Base-by-base conservation (phyloP, 208 protist genomes). In the Crithidia brevicula region DNA sequence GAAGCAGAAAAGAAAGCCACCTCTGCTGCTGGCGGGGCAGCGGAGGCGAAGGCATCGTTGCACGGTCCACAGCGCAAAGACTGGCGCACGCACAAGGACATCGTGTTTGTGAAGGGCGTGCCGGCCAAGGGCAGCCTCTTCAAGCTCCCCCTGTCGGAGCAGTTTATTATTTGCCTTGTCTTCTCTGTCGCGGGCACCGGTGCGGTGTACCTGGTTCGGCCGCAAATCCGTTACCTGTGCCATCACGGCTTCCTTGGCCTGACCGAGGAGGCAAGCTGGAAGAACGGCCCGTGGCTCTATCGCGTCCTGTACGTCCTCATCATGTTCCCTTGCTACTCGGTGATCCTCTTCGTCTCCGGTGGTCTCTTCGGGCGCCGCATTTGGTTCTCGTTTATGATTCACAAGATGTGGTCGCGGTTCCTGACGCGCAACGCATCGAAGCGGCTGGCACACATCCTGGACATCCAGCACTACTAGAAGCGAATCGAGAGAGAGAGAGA, bases 341-440 rank as follows among this genome's bases (percentile, higher is more conserved):
- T 86, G 28, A 80, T 95, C 38, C 77, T 95, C 8, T 88, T 92
- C 65, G n/a, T 78, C 45, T 79, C 83, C 53, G 89, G 85, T 25
- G 75, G 77, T n/a, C 23, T 89, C 53, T 95, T 95, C 72, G 86
- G 86, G 8, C 76, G 89, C 23, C 84, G 89, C 16, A 77, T 95
- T 10, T 95, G 89, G 89, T 95, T 95, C 58, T 88, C 84, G n/a
- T 93, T 93, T 36, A 95, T 95, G 89, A 84, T 95, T 61, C 83
- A 90, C 63, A 95, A 95, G 78, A 95, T 95, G 89, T 95, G 89
- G 89, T 86, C 80, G 1, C 86, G 89, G 46, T 90, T 93, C 45
- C 67, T 95, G 13, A 83, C 89, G 10, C 80, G 75, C 54, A 85
- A 71, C 13, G 85, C 64, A 0, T 73, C 77, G 42, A 72, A 77